Evolutionary conservation across 2,329 filamentous ascomycete genomes (phyloP), one percentile per base, ranked within the genome.

Genomic region (Trichoderma sp.): DNA sequence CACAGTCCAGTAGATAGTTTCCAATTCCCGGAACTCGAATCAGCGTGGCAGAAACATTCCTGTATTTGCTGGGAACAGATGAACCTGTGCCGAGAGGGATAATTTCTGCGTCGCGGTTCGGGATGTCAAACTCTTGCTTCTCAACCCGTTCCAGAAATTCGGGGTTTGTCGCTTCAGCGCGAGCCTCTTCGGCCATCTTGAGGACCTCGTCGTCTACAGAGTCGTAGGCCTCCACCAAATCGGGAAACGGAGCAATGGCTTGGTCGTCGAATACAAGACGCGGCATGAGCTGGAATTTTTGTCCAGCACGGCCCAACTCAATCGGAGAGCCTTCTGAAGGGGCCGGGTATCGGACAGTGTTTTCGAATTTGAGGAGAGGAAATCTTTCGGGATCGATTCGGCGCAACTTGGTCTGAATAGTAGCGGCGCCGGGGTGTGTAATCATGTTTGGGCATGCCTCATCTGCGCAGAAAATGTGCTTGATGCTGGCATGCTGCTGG

Each of bases 51-150:
- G 95, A 97, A 23, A 99, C 96, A 79, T 98, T 99, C 76, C 96
- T 92, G 80, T 98, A 96, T 79, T 97, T 97, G 39, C 94, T 97
- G 2, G 96, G 96, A 17, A 92, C 80, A 0, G 95, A 93, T 3
- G 95, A 98, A 9, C 96, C 96, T 3, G 96, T 99, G 6, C 96
- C 96, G 0, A 99, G 87, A 1, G 94, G 90, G 50, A 95, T 91
- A 63, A 99, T 89, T 80, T 98, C 94, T 0, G 91, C 89, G 76
- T 98, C 91, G 39, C 88, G 86, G 74, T 89, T 88, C 3, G 92
- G 92, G 2, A 97, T 88, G 73, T 90, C 88, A n/a, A 86, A 81
- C 74, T 91, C 88, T 13, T 85, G 80, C 55, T 85, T 80, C 34
- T 86, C 82, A 3, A 90, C 84, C 80, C 76, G 83, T 67, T 78